phyloP scores from a whole-genome alignment of 2,329 filamentous ascomycete genomes.

The Nemania serpens region DNA sequence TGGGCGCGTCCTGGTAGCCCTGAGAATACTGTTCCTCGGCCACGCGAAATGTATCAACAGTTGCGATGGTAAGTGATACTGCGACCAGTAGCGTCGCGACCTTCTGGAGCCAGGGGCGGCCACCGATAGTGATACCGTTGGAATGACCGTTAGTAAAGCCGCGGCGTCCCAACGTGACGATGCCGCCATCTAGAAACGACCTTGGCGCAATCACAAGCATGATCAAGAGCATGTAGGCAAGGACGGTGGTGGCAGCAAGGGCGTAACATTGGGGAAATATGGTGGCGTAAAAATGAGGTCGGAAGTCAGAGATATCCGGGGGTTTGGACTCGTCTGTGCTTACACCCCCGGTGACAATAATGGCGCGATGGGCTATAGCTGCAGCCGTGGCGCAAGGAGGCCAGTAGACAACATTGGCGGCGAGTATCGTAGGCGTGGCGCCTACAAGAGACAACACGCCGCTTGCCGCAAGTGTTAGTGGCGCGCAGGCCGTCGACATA shows the following conservation, averaged over 20 bases:
- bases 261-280: slow-evolving; percentile 93
- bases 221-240: slow-evolving; percentile 89
- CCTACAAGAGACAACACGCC: slow-evolving; percentile 56
- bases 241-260: slow-evolving; percentile 86
- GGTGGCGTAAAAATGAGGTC: slow-evolving; percentile 91
- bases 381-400: slow-evolving; percentile 57
- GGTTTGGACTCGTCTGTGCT: slow-evolving; percentile 47
- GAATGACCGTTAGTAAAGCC: slow-evolving; percentile 85
- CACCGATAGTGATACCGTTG: slow-evolving; percentile 81
- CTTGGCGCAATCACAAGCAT: slow-evolving; percentile 95
- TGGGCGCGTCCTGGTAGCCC: slow-evolving; percentile 78
- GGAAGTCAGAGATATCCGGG: slow-evolving; percentile 60
- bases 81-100: slow-evolving; percentile 74
- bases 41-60: slow-evolving; percentile 85
- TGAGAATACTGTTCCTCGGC: slow-evolving; percentile 79
- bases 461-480: slow-evolving; percentile 49
- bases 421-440: slow-evolving; percentile 62
- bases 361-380: slow-evolving; percentile 44
- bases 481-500: slow-evolving; percentile 44
- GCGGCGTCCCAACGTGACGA: slow-evolving; percentile 77
- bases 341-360: slow-evolving; percentile 49
- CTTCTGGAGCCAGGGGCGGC: slow-evolving; percentile 91
- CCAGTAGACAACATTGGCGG: slow-evolving; percentile 62
- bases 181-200: slow-evolving; percentile 85
- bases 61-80: slow-evolving; percentile 91